Conservation (phyloP, 345 rosid genomes). For the Gossypium longicalyx region DNA sequence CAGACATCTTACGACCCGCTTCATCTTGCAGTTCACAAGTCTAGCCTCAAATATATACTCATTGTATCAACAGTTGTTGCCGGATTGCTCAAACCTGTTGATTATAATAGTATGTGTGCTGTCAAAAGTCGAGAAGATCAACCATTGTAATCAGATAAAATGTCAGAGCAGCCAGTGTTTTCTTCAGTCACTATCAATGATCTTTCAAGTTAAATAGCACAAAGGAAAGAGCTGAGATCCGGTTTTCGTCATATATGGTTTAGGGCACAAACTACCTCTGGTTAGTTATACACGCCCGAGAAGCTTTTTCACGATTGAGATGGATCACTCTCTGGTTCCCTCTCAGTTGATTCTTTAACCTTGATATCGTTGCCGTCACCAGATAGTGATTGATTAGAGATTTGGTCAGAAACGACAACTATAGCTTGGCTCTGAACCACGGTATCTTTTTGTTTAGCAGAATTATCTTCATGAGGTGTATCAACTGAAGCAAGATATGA, state of each 20-base stretch:
- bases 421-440: slow-evolving; percentile 30
- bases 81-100: neutral
- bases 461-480: slow-evolving; percentile 24
- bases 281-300: neutral
- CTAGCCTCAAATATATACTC: slow-evolving; percentile 14
- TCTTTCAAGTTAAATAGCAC: slow-evolving; percentile 3
- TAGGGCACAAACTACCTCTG: slow-evolving; percentile 12
- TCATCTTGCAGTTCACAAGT: neutral
- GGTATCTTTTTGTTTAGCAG: slow-evolving; percentile 21
- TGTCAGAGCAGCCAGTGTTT: neutral
- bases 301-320: slow-evolving; percentile 20
- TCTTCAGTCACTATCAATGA: neutral
- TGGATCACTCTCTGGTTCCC: slow-evolving; percentile 12
- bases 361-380: slow-evolving; percentile 12
- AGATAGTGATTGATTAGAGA: slow-evolving; percentile 14
- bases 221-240: neutral
- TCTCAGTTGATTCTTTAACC: slow-evolving; percentile 16
- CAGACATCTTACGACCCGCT: neutral
- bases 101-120: neutral
- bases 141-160: neutral
- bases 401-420: slow-evolving; percentile 31
- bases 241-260: neutral
- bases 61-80: slow-evolving; percentile 21
- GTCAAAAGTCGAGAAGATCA: neutral
- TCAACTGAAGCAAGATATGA: slow-evolving; percentile 40